phyloP scores from a whole-genome alignment of 2,329 filamentous ascomycete species.

The Teratosphaeria zuluensis region DNA sequence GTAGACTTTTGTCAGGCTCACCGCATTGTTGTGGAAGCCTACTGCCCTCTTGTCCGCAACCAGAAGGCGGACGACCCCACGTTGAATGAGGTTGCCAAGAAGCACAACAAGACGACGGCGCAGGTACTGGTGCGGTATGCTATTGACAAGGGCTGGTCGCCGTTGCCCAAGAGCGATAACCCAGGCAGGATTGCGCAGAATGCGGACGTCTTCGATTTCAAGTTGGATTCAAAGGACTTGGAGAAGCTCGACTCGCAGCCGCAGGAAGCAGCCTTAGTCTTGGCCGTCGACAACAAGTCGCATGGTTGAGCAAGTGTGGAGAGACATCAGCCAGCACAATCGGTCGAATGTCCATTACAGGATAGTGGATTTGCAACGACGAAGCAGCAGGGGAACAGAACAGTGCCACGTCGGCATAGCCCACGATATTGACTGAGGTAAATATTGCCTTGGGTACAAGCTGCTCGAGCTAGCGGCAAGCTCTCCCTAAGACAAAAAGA shows the following conservation, averaged over 20 bases:
- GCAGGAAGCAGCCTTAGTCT: slow-evolving; percentile 23
- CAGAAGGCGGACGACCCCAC: slow-evolving; percentile 60
- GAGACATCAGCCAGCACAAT: too few relatives aligned
- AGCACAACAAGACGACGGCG: slow-evolving; percentile 62
- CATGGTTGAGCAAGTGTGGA: neutral
- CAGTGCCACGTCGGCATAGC: neutral
- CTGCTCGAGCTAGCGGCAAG: neutral
- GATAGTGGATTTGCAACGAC: neutral
- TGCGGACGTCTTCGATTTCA: slow-evolving; percentile 51
- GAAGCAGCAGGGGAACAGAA: neutral
- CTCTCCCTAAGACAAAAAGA: too few relatives aligned
- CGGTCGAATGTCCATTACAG: too few relatives aligned
- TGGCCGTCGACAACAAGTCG: slow-evolving; percentile 22
- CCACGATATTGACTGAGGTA: neutral
- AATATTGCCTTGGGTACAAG: neutral
- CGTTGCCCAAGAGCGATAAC: slow-evolving; percentile 65
- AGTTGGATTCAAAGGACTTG: slow-evolving; percentile 50
- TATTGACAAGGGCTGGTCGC: slow-evolving; percentile 63
- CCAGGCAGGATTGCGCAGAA: slow-evolving; percentile 59
- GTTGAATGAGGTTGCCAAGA: slow-evolving; percentile 55
- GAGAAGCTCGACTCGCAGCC: slow-evolving; percentile 41
- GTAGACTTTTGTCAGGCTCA: slow-evolving; percentile 50
- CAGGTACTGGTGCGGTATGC: slow-evolving; percentile 76
- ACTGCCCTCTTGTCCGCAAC: slow-evolving; percentile 60
- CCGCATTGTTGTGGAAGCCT: slow-evolving; percentile 52